Conservation (phyloP, 352 stramenopile species). For the Globisporangium carolinianum region DNA sequence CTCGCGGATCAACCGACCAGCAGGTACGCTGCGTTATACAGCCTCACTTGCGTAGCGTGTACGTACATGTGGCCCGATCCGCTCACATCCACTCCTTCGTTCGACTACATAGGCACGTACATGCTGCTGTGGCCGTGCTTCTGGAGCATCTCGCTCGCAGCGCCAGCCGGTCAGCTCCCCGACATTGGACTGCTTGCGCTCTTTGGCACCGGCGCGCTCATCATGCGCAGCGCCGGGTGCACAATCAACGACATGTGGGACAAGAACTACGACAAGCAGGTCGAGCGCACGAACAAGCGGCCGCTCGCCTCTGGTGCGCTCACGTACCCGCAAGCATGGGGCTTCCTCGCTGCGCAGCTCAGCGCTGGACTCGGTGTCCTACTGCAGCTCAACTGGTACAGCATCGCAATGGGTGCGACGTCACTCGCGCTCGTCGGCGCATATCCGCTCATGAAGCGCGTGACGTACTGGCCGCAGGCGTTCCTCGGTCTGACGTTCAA, state of each 20-base stretch:
- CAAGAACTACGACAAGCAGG: conserved; percentile 94
- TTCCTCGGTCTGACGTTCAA: conserved; percentile 98
- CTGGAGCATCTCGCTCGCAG: conserved; percentile 95
- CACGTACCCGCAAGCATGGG: conserved; percentile 85
- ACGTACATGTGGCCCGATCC: neutral
- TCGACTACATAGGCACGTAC: conserved; percentile 68
- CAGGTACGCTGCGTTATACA: conserved; percentile 19
- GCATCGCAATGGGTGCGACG: conserved; percentile 88
- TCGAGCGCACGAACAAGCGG: conserved; percentile 92
- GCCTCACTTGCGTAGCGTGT: neutral
- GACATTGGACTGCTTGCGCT: conserved; percentile 77
- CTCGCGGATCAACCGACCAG: conserved; percentile 76
- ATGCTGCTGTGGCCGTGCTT: conserved; percentile 97
- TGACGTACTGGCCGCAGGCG: conserved; percentile 96
- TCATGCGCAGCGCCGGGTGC: conserved; percentile 97
- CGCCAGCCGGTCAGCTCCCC: conserved; percentile 66
- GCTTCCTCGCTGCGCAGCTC: conserved; percentile 93
- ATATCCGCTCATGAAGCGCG: conserved; percentile 98
- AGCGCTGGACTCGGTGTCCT: conserved; percentile 90
- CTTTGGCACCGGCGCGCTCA: conserved; percentile 88
- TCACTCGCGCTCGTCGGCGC: conserved; percentile 91
- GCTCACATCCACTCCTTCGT: neutral
- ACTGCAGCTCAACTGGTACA: conserved; percentile 93
- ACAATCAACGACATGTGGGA: conserved; percentile 99
- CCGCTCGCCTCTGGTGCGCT: conserved; percentile 91